phyloP scores from a whole-genome alignment of 345 rosid species.

The Citropsis articulata region DNA sequence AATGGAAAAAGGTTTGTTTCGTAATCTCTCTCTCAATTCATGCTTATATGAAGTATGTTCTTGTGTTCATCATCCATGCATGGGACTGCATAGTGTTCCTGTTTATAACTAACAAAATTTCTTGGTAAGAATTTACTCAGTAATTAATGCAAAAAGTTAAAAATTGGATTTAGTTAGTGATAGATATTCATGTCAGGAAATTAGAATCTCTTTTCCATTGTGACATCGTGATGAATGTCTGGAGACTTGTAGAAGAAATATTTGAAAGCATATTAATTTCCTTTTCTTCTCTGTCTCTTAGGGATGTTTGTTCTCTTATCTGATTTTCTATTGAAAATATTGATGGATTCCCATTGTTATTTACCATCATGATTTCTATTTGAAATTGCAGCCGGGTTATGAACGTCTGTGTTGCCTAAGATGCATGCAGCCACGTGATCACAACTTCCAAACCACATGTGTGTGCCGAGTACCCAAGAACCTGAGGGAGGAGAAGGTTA shows the following conservation, averaged over 20 bases:
- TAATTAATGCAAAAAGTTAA: not conserved
- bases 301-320: not conserved
- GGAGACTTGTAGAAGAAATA: not conserved
- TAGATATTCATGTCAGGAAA: too few species aligned
- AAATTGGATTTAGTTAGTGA: not conserved
- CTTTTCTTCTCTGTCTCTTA: not conserved
- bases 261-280: not conserved
- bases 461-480: slow-evolving; percentile 79
- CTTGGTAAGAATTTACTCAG: not conserved
- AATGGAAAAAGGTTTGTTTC: slow-evolving; percentile 63
- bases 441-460: slow-evolving; percentile 81
- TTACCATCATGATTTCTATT: not conserved
- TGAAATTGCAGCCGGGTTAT: slow-evolving; percentile 64
- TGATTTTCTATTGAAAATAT: not conserved
- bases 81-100: not conserved
- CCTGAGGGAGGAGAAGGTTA: slow-evolving; percentile 82
- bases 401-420: slow-evolving; percentile 83
- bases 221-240: not conserved
- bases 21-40: not conserved
- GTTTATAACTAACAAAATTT: not conserved
- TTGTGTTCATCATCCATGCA: not conserved
- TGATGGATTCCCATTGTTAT: not conserved
- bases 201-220: not conserved
- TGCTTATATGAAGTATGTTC: not conserved
- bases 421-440: slow-evolving; percentile 87